Percentiles rank a stretch among this genome's conserved stretches.
phyloP scores from a whole-genome alignment of 805 yeast species.

The Teunomyces gatunensis region DNA sequence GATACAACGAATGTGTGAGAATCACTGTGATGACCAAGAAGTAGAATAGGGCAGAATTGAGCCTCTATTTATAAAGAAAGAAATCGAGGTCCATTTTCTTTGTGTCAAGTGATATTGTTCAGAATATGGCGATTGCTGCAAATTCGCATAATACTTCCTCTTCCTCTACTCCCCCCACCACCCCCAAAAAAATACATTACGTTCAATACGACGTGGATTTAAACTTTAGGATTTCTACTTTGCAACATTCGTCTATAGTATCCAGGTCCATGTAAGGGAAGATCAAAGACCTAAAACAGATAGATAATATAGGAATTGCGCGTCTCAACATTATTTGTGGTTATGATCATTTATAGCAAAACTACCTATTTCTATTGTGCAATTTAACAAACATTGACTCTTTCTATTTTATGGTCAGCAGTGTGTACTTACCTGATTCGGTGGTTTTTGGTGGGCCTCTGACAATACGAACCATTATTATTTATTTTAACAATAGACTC shows the following conservation, averaged over 20 bases:
- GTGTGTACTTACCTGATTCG: no score
- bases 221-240: neutral
- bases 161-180: no score
- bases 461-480: no score
- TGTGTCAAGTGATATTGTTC: neutral
- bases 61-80: neutral
- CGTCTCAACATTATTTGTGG: neutral
- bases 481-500: no score
- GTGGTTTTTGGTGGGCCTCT: no score
- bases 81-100: neutral
- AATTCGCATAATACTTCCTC: neutral
- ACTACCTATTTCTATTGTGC: neutral
- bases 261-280: neutral
- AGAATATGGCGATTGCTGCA: neutral
- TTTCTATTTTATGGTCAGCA: no score
- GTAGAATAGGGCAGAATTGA: neutral
- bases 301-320: neutral
- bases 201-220: neutral
- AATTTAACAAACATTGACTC: no score
- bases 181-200: neutral
- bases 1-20: neutral
- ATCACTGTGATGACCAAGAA: neutral
- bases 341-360: neutral
- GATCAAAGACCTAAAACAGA: neutral
- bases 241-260: neutral